phyloP scores from a whole-genome alignment of 83 land plant species.

The Larix sibirica region DNA sequence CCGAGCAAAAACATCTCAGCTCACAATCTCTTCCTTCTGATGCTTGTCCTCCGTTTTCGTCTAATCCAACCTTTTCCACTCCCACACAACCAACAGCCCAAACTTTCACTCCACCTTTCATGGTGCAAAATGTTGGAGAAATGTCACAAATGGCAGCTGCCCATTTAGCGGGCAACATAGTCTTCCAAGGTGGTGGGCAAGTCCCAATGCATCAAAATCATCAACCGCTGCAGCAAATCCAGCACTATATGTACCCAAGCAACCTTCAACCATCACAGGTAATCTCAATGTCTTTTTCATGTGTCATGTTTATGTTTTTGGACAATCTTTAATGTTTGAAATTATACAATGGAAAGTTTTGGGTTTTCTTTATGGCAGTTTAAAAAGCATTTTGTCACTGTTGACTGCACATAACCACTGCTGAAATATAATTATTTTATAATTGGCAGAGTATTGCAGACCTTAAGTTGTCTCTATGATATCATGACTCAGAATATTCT shows the following conservation, averaged over 20 bases:
- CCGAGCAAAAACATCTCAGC: not conserved
- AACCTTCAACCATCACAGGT: conserved; percentile 6
- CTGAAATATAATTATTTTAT: too few species aligned
- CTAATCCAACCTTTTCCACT: not conserved
- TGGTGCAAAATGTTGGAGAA: not conserved
- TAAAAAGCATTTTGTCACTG: too few species aligned
- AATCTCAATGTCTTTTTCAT: not conserved
- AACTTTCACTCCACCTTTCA: not conserved
- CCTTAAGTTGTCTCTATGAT: too few species aligned
- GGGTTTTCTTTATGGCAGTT: too few species aligned
- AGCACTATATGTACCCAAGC: not conserved
- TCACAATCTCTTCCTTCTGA: not conserved
- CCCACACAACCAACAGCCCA: too few species aligned
- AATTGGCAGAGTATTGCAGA: too few species aligned
- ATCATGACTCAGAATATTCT: too few species aligned
- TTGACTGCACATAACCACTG: too few species aligned
- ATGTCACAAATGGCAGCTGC: not conserved
- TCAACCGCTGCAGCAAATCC: conserved; percentile 8
- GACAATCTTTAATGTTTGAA: not conserved
- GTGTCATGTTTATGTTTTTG: not conserved
- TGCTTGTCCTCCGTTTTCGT: not conserved
- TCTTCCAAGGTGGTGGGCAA: not conserved
- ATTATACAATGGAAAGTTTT: too few species aligned
- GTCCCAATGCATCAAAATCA: not conserved
- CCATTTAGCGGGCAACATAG: conserved; percentile 1